phyloP scores from a whole-genome alignment of 208 protist species.

The Crithidia sp. region DNA sequence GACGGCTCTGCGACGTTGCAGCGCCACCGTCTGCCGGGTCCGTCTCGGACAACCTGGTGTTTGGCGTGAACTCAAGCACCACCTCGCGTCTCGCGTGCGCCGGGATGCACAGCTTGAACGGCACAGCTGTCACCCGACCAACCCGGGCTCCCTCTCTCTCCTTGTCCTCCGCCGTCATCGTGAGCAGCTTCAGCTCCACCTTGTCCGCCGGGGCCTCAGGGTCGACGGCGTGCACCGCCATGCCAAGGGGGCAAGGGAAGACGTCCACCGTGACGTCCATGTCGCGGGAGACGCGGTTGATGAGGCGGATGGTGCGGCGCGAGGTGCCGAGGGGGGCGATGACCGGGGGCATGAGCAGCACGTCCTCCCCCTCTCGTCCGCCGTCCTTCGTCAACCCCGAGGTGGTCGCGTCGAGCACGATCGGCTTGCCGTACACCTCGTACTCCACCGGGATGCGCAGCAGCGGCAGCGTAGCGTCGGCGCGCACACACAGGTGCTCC shows the following conservation, averaged over 20 bases:
- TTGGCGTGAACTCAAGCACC: slow-evolving; percentile 78
- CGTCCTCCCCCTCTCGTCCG: slow-evolving; percentile 49
- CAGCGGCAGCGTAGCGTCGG: slow-evolving; percentile 44
- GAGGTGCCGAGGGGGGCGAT: slow-evolving; percentile 78
- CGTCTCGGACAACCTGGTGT: slow-evolving; percentile 36
- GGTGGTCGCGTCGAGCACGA: slow-evolving; percentile 82
- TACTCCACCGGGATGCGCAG: slow-evolving; percentile 59
- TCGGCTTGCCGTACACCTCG: slow-evolving; percentile 76
- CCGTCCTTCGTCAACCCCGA: slow-evolving; percentile 66
- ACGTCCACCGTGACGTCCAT: slow-evolving; percentile 74
- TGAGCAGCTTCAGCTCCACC: slow-evolving; percentile 66
- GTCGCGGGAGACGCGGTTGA: slow-evolving; percentile 91
- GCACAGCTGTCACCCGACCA: slow-evolving; percentile 55
- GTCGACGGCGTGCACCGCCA: slow-evolving; percentile 77
- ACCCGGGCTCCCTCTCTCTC: slow-evolving; percentile 41
- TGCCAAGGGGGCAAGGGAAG: slow-evolving; percentile 62
- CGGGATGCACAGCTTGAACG: slow-evolving; percentile 67
- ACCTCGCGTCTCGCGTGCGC: slow-evolving; percentile 72
- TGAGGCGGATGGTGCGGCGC: slow-evolving; percentile 62
- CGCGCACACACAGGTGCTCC: slow-evolving; percentile 68
- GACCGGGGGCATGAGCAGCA: slow-evolving; percentile 88
- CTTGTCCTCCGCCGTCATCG: slow-evolving; percentile 47
- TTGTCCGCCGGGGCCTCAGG: slow-evolving; percentile 55
- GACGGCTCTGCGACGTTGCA: too few relatives aligned
- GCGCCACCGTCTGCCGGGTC: too few relatives aligned